Conservation (phyloP, 192 early-diverging fungal genomes). For the Jimgerdemannia flammicorona region DNA sequence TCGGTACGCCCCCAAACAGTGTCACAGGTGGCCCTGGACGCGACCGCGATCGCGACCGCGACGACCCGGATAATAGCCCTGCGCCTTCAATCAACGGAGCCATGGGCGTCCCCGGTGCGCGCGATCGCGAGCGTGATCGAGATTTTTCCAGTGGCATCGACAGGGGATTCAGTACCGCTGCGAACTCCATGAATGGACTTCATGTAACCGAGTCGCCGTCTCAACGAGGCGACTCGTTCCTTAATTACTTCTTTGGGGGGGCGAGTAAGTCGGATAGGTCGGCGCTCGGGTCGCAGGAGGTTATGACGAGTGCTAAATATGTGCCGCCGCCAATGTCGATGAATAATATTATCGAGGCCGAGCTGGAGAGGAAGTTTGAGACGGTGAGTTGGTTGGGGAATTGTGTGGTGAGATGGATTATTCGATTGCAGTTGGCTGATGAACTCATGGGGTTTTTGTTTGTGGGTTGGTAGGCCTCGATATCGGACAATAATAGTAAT, state of each 20-base stretch:
- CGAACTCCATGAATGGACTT: background rate
- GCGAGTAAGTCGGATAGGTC: constrained; percentile 32
- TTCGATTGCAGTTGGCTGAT: background rate
- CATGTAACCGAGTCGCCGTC: constrained; percentile 9
- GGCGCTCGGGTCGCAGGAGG: constrained; percentile 24
- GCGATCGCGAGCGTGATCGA: background rate
- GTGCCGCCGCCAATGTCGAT: constrained; percentile 26
- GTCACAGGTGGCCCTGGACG: too few species aligned
- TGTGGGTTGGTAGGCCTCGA: background rate
- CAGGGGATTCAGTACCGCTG: background rate
- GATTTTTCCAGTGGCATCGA: constrained; percentile 2
- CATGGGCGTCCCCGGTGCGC: background rate
- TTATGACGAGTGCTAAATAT: constrained; percentile 15
- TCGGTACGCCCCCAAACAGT: background rate
- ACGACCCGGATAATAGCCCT: too few species aligned
- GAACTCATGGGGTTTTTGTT: background rate
- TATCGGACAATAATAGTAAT: background rate
- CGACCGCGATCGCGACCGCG: too few species aligned
- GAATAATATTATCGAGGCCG: constrained; percentile 30
- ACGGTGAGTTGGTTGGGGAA: constrained; percentile 10
- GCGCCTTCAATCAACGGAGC: too few species aligned
- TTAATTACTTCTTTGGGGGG: constrained; percentile 45
- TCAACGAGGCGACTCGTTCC: constrained; percentile 39
- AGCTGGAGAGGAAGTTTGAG: constrained; percentile 29
- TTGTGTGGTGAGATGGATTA: background rate